Evolutionary conservation across 441 rosid species (phyloP).

Genomic region (Euphorbia schlechtendalii): DNA sequence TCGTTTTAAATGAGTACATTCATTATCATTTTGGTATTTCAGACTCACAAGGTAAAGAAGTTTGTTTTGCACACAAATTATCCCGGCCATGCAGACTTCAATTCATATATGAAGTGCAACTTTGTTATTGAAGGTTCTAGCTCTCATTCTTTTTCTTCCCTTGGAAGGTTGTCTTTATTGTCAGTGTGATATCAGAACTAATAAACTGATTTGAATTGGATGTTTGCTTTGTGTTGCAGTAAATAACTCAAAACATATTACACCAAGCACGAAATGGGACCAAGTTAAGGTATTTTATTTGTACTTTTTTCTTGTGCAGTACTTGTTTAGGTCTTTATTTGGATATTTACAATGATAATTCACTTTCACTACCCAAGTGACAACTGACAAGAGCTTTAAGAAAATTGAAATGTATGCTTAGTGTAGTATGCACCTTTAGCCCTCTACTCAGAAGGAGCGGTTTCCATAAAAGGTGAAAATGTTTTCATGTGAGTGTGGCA

Average conservation of each 20-base stretch:
- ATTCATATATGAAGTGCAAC: slow-evolving; percentile 92
- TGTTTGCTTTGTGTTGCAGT: slow-evolving; percentile 41
- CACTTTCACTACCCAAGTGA: not conserved
- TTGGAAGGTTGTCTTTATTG: slow-evolving; percentile 6
- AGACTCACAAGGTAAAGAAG: slow-evolving; percentile 91
- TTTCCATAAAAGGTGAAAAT: not conserved
- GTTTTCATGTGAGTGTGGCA: not conserved
- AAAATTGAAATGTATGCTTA: not conserved
- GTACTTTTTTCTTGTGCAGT: not conserved
- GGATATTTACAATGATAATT: not conserved
- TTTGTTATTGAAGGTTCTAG: slow-evolving; percentile 61
- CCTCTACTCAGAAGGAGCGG: not conserved
- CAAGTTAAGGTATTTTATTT: slow-evolving; percentile 72
- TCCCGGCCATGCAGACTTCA: slow-evolving; percentile 98
- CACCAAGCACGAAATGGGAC: slow-evolving; percentile 89
- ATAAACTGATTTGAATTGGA: slow-evolving; percentile 17
- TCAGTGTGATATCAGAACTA: slow-evolving; percentile 5
- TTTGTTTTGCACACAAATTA: slow-evolving; percentile 94
- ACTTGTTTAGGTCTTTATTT: not conserved
- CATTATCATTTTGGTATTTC: slow-evolving; percentile 28
- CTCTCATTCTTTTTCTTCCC: slow-evolving; percentile 23
- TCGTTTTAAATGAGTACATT: slow-evolving; percentile 6
- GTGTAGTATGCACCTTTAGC: not conserved
- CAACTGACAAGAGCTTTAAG: not conserved
- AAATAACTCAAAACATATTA: slow-evolving; percentile 52